Evolutionary conservation across 371 early-diverging fungal genomes (phyloP), one percentile per base, ranked within the genome.

Genomic region (Mucor lusitanicus): DNA sequence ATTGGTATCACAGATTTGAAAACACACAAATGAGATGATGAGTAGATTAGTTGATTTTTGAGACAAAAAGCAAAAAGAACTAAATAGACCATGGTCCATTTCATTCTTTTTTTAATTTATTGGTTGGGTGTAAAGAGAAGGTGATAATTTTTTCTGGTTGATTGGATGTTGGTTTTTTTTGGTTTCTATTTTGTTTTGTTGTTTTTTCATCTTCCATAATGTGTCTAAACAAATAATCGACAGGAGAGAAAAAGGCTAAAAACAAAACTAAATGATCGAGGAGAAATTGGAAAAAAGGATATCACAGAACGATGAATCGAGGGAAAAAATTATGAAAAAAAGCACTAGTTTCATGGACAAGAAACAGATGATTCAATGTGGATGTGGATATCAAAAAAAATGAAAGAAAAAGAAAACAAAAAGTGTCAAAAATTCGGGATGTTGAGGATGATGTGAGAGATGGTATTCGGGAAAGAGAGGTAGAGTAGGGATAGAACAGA

Each of bases 171-270:
- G 44, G 6, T 54, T 63, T 63, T 30, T 56, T 40, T 19, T 57
- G 27, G 3, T 23, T 59, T 50, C 59, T 50, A 35, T 59, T 50
- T 59, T 59, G 32, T 50, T 58, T 59, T 48, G 40, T 25, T 48
- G 50, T 50, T 50, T 50, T 50, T 58, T 65, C n/a, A 50, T 50
- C 50, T 25, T 23, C 50, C 37, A 37, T 50, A 50, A 50, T 19
- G n/a, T 21, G 50, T 60, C 66, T 60, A 59, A 64, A 58, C 65
- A 64, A 58, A 64, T 64, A 64, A 58, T 58, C 65, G 65, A 64
- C 48, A 11, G 50, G 50, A 58, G 37, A 32, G 57, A 54, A 61
- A 68, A 33, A 60, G 21, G 60, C 25, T 5, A 21, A 53, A 42
- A 50, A 50, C 33, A 50, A 61, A 48, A 30, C 46, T 21, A 56